Base-by-base conservation (phyloP, 1,139 yeast species). In the Pichiaceae sp. region DNA sequence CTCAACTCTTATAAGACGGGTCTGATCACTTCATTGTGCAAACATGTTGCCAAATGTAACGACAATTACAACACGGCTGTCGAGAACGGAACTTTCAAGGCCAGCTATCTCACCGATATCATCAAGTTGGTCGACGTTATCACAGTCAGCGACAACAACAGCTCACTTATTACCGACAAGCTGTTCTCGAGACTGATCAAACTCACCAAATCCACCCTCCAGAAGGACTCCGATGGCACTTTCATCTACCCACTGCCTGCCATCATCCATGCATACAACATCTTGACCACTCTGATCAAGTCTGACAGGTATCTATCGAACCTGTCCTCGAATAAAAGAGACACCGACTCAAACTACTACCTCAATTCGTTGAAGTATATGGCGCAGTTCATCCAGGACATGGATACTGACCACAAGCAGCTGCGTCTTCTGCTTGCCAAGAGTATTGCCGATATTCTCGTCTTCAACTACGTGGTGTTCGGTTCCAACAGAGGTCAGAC, bases 61-160 rank as follows among this genome's bases (percentile, higher is more conserved):
- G 62, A 56, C 34, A 51, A 56, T 31, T 55, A 54, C 38, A 55
- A 54, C 28, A 40, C 52, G 1, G 46, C 56, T 7, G 49, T 56
- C 23, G 59, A 54, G 19, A 46, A 48, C 21, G 46, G 49, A 4
- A 33, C 43, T 4, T 56, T 55, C 40, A 50, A 36, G 28, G 59
- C 61, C 1, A 52, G 48, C 34, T 58, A 54, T 37, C 50, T 57
- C 31, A 47, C 54, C 4, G 57, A 53, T 38, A 40, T 51, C 42
- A 41, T 50, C 7, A 39, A 48, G 29, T 39, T 57, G 21, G 42
- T 52, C 15, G 57, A 55, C 35, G 46, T 53, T 3, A 47, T 57
- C 4, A 34, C 54, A 14, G 41, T 47, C 1, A 49, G 44, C 35
- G 60, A 55, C 38, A 50, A 45, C 29, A 44, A 49, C 17, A 48